Evolutionary conservation across 2,329 filamentous ascomycete genomes (phyloP), one percentile per base, ranked within the genome.

Genomic region (Pseudocercospora vitis): DNA sequence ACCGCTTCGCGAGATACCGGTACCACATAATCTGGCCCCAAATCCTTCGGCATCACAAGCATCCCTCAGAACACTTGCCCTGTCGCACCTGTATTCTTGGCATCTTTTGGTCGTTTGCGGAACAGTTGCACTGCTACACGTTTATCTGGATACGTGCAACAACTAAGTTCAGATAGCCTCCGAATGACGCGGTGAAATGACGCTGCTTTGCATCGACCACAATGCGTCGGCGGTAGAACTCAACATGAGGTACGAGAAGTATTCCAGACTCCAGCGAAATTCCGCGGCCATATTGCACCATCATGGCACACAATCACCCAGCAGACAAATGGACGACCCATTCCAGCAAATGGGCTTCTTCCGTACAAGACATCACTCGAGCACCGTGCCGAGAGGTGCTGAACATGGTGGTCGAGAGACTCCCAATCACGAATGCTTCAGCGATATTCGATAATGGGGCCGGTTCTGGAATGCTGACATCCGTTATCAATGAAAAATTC

Each of bases 371-470:
- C 9, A 46, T 56, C 8, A 56, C 54, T 4, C 39, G 40, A 19
- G 46, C 50, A 23, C 54, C 54, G 6, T 52, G 54, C 21, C 35
- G 46, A 14, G 54, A 50, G 19, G 18, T 56, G 19, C 37, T 56
- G 12, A 12, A 29, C 6, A 46, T 56, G 49, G 42, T 35, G 11
- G 23, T 26, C 3, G 18, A n/a, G 5, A n/a, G 40, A 11, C 24
- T 28, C 16, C 53, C 53, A 3, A 45, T 49, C 19, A 24, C 21
- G 7, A 26, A 35, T 12, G 28, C 48, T 8, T 37, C 48, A 3
- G n/a, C 9, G 3, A 21, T 52, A n/a, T 37, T 56, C n/a, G 53
- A 56, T 44, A 52, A 56, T 35, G 53, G 53, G 14, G 53, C 53
- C n/a, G 49, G 53, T 8, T 52, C 48, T 14, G 53, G 53, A 23